Evolutionary conservation across 129 eudicot species (phyloP), one percentile per base, ranked within the genome.

Genomic region (Oenanthe sinensis): DNA sequence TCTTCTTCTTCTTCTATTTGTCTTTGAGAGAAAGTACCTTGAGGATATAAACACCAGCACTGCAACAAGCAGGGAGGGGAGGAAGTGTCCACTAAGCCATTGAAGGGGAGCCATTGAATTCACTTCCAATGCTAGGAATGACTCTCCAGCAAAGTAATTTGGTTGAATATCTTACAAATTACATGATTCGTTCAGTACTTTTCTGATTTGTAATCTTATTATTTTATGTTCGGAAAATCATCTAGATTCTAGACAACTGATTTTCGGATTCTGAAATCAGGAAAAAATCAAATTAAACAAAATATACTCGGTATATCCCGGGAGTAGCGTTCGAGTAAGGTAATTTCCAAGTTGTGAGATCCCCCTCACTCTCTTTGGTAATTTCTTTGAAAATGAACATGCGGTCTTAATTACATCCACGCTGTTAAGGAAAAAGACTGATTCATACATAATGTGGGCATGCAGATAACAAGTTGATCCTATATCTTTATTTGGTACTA

Each of bases 21-120:
- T 69, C 8, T 68, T 68, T 37, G 44, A 79, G 30, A 75, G 10
- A 28, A 47, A 14, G 46, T 30, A 37, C 20, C 43, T 11, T 69
- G 45, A 44, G 17, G 68, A 37, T 22, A 75, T 14, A 22, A 81
- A 3, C 4, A 47, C 68, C 26, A 36, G 65, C 68, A 67, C 7
- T 81, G 62, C 69, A 78, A 65, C 43, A 65, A 78, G 62, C 19
- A 30, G 26, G 62, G 37, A 74, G 47, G 70, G 55, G 22, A 74
- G 68, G 72, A 83, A 71, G 74, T 40, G 55, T 77, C 22, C 70
- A 15, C 75, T 71, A n/a, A 76, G 78, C 81, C 85, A 82, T 47
- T 78, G 43, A 39, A 72, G 82, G 68, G 43, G 50, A 28, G 74
- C 83, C 83, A 80, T 80, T 73, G 71, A 22, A 73, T 44, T 73